Evolutionary conservation across 495 filamentous ascomycete species (phyloP), one percentile per base, ranked within the genome.

Genomic region (Aspergillus ostianus): DNA sequence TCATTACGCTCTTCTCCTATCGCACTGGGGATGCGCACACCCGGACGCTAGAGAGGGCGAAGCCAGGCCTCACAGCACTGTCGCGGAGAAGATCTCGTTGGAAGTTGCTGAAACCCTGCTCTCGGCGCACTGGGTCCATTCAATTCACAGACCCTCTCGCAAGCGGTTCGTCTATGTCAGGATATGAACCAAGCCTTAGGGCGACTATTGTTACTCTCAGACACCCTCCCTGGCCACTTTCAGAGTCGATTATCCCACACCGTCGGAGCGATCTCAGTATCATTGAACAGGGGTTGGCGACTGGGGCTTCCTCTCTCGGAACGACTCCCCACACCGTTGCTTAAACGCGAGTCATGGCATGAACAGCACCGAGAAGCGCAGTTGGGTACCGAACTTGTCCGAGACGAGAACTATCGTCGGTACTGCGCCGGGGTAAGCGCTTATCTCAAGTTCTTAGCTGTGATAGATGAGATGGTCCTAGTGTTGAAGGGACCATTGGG

Each of bases 1-100:
- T 53, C 73, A 76, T 50, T 78, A 78, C 50, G 74, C 76, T 12
- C 64, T 78, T 2, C 64, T 77, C 6, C 58, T 78, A 0, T 73
- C 74, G 4, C 71, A 69, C 44, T 76, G 73, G 73, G 68, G 70
- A 15, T 65, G 53, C 10, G 13, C 36, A 41, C 36, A 2, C 4
- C 36, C 36, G 8, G 36, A 15, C 9, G 13, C 8, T 41, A 8
- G 36, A 18, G 27, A 19, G 2, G 41, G 29, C 12, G 17, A 19
- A 20, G 2, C 19, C 15, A 57, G 47, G n/a, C 57, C 70, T 2
- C 62, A 66, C 51, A 66, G 69, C 1, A 50, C 64, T 6, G 55
- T 67, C 10, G 68, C 71, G 1, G 68, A 73, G 41, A 56, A 70
- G 53, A 64, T 77, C 6, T 64, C 71, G 1, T 48, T 77, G 6